These are phyloP conservation scores for Cordyceps tenuipes DNA, from an alignment of 2,329 filamentous ascomycete species.

Conservation along the genomic window DNA sequence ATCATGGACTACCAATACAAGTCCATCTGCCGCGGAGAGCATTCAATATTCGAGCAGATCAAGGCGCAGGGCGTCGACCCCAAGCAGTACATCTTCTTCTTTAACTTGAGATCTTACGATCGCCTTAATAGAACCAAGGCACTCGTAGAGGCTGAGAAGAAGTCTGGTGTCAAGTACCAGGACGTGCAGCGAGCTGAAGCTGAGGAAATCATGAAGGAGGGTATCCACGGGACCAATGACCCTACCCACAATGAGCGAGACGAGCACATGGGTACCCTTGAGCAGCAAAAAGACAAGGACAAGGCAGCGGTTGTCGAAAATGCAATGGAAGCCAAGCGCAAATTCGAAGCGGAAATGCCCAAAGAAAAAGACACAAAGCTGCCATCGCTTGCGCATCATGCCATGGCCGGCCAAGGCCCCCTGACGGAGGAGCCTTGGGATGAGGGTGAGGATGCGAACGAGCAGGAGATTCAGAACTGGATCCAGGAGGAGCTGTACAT, in stretches of 20 bases:
- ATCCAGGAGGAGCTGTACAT: conserved; percentile 96
- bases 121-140: conserved; percentile 75
- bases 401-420: conserved; percentile 60
- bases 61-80: conserved; percentile 67
- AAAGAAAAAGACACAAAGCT: conserved; percentile 31
- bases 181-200: conserved; percentile 83
- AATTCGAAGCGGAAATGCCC: conserved; percentile 42
- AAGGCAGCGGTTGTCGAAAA: conserved; percentile 27
- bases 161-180: conserved; percentile 75
- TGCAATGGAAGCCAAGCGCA: conserved; percentile 39
- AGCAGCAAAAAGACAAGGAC: conserved; percentile 28
- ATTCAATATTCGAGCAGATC: conserved; percentile 83
- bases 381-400: conserved; percentile 60
- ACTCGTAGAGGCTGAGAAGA: conserved; percentile 66
- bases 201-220: conserved; percentile 74
- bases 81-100: conserved; percentile 75
- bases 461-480: conserved; percentile 78
- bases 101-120: conserved; percentile 90
- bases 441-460: conserved; percentile 54
- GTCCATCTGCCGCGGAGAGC: conserved; percentile 81
- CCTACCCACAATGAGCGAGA: conserved; percentile 36
- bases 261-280: conserved; percentile 37
- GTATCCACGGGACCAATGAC: conserved; percentile 53
- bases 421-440: conserved; percentile 68
- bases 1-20: conserved; percentile 99